Evolutionary conservation across 2,329 filamentous ascomycete genomes (phyloP).

Genomic region (Didymella arachidicola): DNA sequence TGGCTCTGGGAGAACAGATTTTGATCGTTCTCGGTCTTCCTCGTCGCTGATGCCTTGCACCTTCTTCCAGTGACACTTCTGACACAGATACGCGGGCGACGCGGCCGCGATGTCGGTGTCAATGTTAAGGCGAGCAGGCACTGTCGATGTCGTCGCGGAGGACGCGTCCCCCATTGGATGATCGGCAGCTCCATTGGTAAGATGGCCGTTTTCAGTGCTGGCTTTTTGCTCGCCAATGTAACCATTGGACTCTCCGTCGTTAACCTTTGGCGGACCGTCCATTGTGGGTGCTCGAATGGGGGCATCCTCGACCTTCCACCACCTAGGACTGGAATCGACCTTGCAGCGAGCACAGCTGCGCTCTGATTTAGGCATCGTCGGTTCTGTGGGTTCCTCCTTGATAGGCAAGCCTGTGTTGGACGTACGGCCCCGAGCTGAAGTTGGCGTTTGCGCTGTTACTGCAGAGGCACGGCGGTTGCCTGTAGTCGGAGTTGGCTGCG

Average conservation of each 20-base stretch:
- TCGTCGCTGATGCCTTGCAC: slow-evolving; percentile 47
- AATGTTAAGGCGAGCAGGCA: slow-evolving; percentile 26
- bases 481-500: slow-evolving; percentile 38
- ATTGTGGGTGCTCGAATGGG: slow-evolving; percentile 20
- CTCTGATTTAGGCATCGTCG: slow-evolving; percentile 39
- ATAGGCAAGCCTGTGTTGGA: slow-evolving; percentile 47
- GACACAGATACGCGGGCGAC: slow-evolving; percentile 51
- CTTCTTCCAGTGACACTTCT: slow-evolving; percentile 59
- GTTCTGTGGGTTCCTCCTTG: slow-evolving; percentile 50
- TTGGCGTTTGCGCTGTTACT: slow-evolving; percentile 43
- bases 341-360: slow-evolving; percentile 56
- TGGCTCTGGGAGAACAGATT: slow-evolving; percentile 42
- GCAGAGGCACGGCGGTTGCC: slow-evolving; percentile 54
- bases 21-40: slow-evolving; percentile 39
- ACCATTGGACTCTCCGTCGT: slow-evolving; percentile 33
- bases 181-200: slow-evolving; percentile 36
- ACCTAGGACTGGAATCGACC: slow-evolving; percentile 74
- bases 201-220: slow-evolving; percentile 27
- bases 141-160: slow-evolving; percentile 29
- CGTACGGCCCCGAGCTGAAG: slow-evolving; percentile 43
- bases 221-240: slow-evolving; percentile 26
- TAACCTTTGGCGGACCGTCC: slow-evolving; percentile 34
- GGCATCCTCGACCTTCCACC: slow-evolving; percentile 50
- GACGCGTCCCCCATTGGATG: slow-evolving; percentile 44
- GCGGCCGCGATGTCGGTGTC: slow-evolving; percentile 34